phyloP scores from a whole-genome alignment of 2,329 filamentous ascomycete species.

The Sporothrix inflata region DNA sequence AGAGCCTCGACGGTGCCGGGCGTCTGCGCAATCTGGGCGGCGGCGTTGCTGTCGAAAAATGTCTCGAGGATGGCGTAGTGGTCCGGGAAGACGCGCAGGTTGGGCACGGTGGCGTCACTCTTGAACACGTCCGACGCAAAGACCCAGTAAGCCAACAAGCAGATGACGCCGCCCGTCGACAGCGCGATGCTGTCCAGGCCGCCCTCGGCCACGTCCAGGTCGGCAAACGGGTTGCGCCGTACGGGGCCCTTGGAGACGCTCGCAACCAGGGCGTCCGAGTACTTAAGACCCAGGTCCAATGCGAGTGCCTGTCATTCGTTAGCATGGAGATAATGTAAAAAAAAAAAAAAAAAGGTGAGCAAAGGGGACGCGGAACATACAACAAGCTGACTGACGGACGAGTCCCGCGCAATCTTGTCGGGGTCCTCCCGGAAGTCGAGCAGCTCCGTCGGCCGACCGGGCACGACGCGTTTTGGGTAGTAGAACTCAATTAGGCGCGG shows the following conservation, averaged over 20 bases:
- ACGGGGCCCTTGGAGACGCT: slow-evolving; percentile 49
- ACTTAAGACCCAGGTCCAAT: slow-evolving; percentile 61
- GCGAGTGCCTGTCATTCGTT: slow-evolving; percentile 58
- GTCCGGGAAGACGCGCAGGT: slow-evolving; percentile 63
- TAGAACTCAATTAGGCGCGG: slow-evolving; percentile 69
- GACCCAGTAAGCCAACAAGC: slow-evolving; percentile 63
- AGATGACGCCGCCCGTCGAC: slow-evolving; percentile 62
- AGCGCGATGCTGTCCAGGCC: slow-evolving; percentile 56
- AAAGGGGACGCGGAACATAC: slow-evolving; percentile 45
- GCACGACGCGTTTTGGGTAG: slow-evolving; percentile 65
- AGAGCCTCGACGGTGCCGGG: slow-evolving; percentile 63
- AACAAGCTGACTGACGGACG: slow-evolving; percentile 72
- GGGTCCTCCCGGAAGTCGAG: slow-evolving; percentile 66
- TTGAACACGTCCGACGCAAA: slow-evolving; percentile 66
- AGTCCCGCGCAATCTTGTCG: slow-evolving; percentile 62
- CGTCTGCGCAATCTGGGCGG: slow-evolving; percentile 52
- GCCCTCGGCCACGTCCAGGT: slow-evolving; percentile 34
- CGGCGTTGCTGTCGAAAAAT: slow-evolving; percentile 57
- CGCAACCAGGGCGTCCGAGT: slow-evolving; percentile 51
- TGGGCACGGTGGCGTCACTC: slow-evolving; percentile 56
- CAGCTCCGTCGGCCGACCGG: slow-evolving; percentile 62
- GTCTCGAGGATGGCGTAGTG: slow-evolving; percentile 58
- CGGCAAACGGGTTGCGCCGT: slow-evolving; percentile 50
- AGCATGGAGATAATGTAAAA: neutral
- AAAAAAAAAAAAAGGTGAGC: neutral